These are phyloP conservation scores for Yamadazyma philogaea DNA, from an alignment of 805 yeast species.

Conservation along the genomic window DNA sequence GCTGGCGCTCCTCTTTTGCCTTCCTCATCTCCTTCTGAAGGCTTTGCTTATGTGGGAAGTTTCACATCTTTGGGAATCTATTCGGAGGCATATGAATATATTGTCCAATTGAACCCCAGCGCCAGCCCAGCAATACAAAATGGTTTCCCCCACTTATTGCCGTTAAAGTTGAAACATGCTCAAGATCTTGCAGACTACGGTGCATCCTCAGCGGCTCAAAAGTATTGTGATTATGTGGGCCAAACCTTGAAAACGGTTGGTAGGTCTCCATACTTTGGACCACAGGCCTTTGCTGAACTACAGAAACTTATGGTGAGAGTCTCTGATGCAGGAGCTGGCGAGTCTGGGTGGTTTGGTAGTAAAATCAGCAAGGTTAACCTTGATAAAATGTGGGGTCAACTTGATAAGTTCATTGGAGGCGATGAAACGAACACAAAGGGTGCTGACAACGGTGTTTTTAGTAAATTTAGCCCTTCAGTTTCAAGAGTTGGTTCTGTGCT, in stretches of 20 bases:
- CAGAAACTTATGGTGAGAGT: slow-evolving; percentile 44
- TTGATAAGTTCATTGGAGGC: slow-evolving; percentile 90
- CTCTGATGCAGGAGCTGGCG: slow-evolving; percentile 39
- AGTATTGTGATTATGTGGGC: slow-evolving; percentile 52
- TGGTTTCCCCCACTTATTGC: slow-evolving; percentile 52
- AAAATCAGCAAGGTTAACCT: slow-evolving; percentile 56
- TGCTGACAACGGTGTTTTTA: slow-evolving; percentile 56
- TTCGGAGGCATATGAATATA: slow-evolving; percentile 70
- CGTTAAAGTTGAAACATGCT: slow-evolving; percentile 66
- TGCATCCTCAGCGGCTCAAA: slow-evolving; percentile 53
- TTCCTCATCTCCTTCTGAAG: slow-evolving; percentile 13
- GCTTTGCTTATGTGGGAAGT: slow-evolving; percentile 26
- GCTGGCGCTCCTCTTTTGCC: slow-evolving; percentile 39
- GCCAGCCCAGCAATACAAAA: slow-evolving; percentile 32
- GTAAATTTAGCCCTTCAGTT: slow-evolving; percentile 67
- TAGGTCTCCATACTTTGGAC: slow-evolving; percentile 28
- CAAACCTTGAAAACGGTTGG: slow-evolving; percentile 22
- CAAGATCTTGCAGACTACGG: slow-evolving; percentile 68
- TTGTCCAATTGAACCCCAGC: slow-evolving; percentile 24
- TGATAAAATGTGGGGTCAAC: slow-evolving; percentile 84
- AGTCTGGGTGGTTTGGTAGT: slow-evolving; percentile 70
- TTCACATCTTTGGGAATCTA: slow-evolving; percentile 37
- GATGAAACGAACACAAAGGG: slow-evolving; percentile 45
- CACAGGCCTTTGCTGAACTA: slow-evolving; percentile 25
- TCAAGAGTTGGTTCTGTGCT: slow-evolving; percentile 51